A percentile compares a stretch with the other conserved stretches of the same genome.
Conservation (phyloP, 108 stramenopile genomes). For the Conticribra weissflogii region DNA sequence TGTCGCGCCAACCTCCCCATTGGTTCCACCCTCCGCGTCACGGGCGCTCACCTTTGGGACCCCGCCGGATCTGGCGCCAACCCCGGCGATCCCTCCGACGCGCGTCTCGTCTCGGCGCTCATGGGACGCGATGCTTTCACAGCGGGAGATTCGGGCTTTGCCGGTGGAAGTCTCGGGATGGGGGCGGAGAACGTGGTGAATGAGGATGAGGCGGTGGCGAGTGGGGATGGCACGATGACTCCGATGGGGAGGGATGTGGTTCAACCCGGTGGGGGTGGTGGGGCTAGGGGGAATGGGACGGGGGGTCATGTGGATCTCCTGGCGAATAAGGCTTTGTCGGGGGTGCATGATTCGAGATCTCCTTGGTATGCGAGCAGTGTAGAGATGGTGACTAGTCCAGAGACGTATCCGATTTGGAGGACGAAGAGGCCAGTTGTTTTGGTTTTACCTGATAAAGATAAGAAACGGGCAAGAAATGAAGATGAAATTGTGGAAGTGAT, state of each 20-base stretch:
- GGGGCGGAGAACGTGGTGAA: conserved; percentile 9
- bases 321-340: conserved; percentile 4
- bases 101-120: conserved; percentile 4
- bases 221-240: conserved; percentile 15
- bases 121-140: conserved; percentile 15
- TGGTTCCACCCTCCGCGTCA: conserved; percentile 42
- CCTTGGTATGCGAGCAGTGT: conserved; percentile 23
- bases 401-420: conserved; percentile 54
- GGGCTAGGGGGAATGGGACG: too few relatives aligned
- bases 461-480: conserved; percentile 25
- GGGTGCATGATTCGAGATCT: conserved; percentile 25
- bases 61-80: conserved; percentile 13
- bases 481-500: background rate
- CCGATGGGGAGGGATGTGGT: conserved; percentile 3
- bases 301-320: background rate
- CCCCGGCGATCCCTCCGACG: conserved; percentile 16
- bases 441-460: conserved; percentile 18
- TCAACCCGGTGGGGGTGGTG: background rate
- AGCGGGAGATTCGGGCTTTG: conserved; percentile 5
- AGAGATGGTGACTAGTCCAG: conserved; percentile 50
- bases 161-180: conserved; percentile 3
- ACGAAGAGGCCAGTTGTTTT: conserved; percentile 42
- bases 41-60: conserved; percentile 36
- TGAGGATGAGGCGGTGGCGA: conserved; percentile 5
- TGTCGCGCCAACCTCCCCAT: conserved; percentile 37